These are phyloP conservation scores for Withania somnifera DNA, from an alignment of 305 asterid genomes.

Conservation along the genomic window DNA sequence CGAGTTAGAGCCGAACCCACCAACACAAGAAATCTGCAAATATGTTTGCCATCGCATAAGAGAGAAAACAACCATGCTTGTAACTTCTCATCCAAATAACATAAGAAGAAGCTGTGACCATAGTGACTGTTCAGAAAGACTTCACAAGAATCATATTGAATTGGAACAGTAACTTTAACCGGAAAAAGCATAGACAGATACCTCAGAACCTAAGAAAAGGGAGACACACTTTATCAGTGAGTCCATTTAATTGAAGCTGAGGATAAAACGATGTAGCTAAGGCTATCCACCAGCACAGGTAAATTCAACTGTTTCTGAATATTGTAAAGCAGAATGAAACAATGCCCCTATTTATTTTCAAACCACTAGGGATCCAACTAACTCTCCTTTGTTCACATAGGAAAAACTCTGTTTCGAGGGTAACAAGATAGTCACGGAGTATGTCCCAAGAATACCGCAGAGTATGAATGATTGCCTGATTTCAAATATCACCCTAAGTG, in stretches of 20 bases:
- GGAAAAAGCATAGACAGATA: neutral
- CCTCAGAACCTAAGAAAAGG: neutral
- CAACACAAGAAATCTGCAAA: slow-evolving; percentile 89
- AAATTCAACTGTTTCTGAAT: neutral
- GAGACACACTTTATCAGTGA: neutral
- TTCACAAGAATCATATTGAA: neutral
- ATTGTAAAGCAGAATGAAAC: neutral
- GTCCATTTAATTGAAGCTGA: neutral
- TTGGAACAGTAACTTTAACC: neutral
- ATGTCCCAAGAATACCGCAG: neutral
- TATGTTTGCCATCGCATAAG: slow-evolving; percentile 3
- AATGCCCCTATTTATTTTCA: neutral
- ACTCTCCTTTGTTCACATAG: neutral
- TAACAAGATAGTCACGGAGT: neutral
- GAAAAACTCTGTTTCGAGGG: neutral
- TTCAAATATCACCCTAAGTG: neutral
- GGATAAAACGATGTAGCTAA: neutral
- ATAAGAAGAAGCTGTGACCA: neutral
- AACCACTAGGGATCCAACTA: neutral
- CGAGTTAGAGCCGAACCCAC: slow-evolving; percentile 91
- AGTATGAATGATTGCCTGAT: neutral
- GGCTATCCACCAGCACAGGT: neutral
- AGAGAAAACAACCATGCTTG: neutral
- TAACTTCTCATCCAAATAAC: neutral
- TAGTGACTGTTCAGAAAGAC: neutral